Percentiles rank a stretch among this genome's conserved stretches.
Conservation (phyloP, 1,139 yeast genomes). For the Magnusiomyces starmeri region DNA sequence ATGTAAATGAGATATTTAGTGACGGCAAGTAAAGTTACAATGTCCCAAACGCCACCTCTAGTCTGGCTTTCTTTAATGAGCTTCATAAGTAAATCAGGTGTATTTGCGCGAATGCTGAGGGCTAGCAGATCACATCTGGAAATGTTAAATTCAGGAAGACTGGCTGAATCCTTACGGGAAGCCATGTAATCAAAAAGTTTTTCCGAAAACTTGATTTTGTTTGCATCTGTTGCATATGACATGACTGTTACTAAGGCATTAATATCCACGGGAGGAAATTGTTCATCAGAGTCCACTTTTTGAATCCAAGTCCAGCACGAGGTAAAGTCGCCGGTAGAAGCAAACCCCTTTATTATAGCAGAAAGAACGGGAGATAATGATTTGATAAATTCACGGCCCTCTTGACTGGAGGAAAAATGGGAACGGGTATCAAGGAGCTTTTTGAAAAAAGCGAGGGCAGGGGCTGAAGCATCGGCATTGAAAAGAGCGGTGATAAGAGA, state of each 20-base stretch:
- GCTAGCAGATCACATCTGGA: constrained; percentile 23
- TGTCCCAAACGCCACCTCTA: constrained; percentile 31
- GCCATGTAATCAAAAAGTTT: constrained; percentile 28
- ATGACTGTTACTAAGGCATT: constrained; percentile 21
- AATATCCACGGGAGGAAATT: constrained; percentile 19
- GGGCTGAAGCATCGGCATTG: constrained; percentile 22
- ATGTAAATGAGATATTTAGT: constrained; percentile 19
- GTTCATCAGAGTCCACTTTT: constrained; percentile 22
- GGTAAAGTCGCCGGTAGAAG: constrained; percentile 24
- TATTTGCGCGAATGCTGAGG: constrained; percentile 20
- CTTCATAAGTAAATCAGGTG: constrained; percentile 24
- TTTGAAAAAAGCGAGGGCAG: constrained; percentile 28
- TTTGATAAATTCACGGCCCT: constrained; percentile 7
- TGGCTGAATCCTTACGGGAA: constrained; percentile 17
- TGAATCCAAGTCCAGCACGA: constrained; percentile 34
- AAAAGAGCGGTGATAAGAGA: constrained; percentile 32
- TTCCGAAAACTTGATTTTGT: constrained; percentile 20
- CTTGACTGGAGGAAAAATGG: constrained; percentile 1
- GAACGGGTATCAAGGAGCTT: constrained; percentile 19
- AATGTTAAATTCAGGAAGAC: constrained; percentile 17
- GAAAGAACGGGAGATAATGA: constrained; percentile 15
- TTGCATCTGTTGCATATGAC: constrained; percentile 21
- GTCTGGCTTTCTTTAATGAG: constrained; percentile 30
- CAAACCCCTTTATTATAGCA: constrained; percentile 29
- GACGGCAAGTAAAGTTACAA: constrained; percentile 26